Evolutionary conservation across 495 filamentous ascomycete species (phyloP).

Genomic region (Stereocaulon alpinum): DNA sequence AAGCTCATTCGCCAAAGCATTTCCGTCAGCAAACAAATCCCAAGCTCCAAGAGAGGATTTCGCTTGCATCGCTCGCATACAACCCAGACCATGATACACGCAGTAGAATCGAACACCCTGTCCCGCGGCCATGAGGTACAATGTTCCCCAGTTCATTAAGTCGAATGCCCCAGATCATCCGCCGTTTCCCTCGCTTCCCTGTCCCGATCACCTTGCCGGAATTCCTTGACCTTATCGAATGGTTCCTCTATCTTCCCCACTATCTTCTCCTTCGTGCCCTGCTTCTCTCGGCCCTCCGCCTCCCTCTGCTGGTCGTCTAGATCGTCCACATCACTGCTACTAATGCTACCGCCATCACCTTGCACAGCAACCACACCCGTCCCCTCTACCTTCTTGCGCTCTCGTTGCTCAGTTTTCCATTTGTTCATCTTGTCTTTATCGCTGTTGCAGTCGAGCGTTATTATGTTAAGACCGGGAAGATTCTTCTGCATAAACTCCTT

Average conservation of each 20-base stretch:
- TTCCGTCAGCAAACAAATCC: no score
- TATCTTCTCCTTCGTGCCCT: constrained; percentile 11
- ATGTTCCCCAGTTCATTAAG: not conserved
- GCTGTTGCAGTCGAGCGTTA: constrained; percentile 53
- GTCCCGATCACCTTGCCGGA: constrained; percentile 14
- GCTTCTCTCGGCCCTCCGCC: constrained; percentile 27
- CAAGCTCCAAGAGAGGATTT: no score
- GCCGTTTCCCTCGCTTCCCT: constrained; percentile 14
- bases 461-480: constrained; percentile 63
- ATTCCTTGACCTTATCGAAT: constrained; percentile 10
- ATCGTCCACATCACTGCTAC: constrained; percentile 66
- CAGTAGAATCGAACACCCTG: not conserved
- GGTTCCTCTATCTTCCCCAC: constrained; percentile 11
- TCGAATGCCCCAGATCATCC: constrained; percentile 6
- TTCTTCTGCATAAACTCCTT: constrained; percentile 55
- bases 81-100: not conserved
- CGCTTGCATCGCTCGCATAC: no score
- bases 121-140: not conserved
- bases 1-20: no score
- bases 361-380: constrained; percentile 54
- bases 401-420: constrained; percentile 54
- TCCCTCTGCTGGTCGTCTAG: constrained; percentile 46
- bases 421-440: constrained; percentile 52
- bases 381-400: constrained; percentile 57
- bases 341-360: constrained; percentile 48